phyloP scores from a whole-genome alignment of 176 grass and related monocot species.

The Poa pratensis region DNA sequence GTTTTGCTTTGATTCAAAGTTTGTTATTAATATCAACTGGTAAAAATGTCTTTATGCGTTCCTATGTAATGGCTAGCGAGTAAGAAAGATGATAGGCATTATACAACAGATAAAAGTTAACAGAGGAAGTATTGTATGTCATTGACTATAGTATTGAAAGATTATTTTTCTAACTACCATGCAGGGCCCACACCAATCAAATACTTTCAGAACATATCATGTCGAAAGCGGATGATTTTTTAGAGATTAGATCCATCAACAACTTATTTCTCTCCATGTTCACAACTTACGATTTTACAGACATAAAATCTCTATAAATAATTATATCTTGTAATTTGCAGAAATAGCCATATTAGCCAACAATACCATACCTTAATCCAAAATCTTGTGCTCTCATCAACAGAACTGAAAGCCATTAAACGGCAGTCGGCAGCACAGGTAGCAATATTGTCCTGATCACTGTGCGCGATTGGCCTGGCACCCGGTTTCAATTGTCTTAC shows the following conservation, averaged over 20 bases:
- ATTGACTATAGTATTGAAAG: not conserved
- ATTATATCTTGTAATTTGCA: not conserved
- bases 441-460: conserved; percentile 62
- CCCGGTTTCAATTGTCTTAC: conserved; percentile 78
- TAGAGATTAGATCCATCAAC: not conserved
- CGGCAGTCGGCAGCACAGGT: conserved; percentile 96
- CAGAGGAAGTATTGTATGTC: not conserved
- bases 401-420: conserved; percentile 80
- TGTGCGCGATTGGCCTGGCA: conserved; percentile 63
- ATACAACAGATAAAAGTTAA: conserved; percentile 11
- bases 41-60: not conserved
- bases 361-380: conserved; percentile 86
- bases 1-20: conserved; percentile 15
- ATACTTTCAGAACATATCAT: not conserved
- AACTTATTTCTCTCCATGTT: not conserved
- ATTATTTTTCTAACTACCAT: not conserved
- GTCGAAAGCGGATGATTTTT: not conserved
- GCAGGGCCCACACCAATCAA: not conserved
- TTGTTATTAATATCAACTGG: not conserved
- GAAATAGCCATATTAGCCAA: conserved; percentile 11
- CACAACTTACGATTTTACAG: not conserved
- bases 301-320: not conserved
- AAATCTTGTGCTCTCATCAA: conserved; percentile 82
- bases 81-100: not conserved
- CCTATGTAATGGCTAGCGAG: not conserved